Evolutionary conservation across 495 filamentous ascomycete genomes (phyloP), one percentile per base, ranked within the genome.

Genomic region (Barbatosphaeria neglecta): DNA sequence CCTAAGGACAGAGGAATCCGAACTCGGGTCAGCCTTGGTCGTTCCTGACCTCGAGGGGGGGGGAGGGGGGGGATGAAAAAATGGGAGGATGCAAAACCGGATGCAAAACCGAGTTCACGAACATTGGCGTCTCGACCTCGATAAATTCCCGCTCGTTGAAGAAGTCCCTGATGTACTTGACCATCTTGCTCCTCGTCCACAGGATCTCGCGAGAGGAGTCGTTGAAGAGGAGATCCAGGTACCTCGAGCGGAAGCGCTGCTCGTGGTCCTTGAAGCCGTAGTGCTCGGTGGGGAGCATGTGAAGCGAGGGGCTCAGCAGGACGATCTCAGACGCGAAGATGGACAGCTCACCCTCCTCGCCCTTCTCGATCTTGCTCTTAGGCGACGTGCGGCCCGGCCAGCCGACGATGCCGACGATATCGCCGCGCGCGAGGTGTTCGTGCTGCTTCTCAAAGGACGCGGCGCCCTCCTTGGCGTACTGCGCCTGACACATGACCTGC

Each of bases 211-310:
- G 80, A 9, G 81, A 85, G 17, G 67, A 69, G 54, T 90, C 83
- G 69, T 97, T 97, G 82, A 96, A 92, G 62, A 97, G 93, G 55
- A 96, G 65, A 63, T 99, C 92, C 24, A 99, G 78, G 62, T 94
- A 94, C 41, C 90, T 74, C 70, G 96, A 84, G 52, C 92, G 84
- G 67, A 85, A 86, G 48, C 89, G 76, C 61, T 88, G 85, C 69
- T 99, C 92, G 66, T 86, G 82, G 57, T 97, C 89, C 70, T 90
- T 87, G 69, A 96, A 85, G 49, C 92, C 92, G 61, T 83, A 95
- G 66, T 93, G 81, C 55, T 93, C 87, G 45, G 83, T 82, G 23
- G 92, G 92, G 45, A 99, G 77, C 71, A 90, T 87, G 63, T 95
- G 90, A 57, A 99, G 66, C 68, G 90, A 97, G 9, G 92, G 92